These are phyloP conservation scores for Penicillium sp. DNA, from an alignment of 2,329 filamentous ascomycete species.

Conservation along the genomic window DNA sequence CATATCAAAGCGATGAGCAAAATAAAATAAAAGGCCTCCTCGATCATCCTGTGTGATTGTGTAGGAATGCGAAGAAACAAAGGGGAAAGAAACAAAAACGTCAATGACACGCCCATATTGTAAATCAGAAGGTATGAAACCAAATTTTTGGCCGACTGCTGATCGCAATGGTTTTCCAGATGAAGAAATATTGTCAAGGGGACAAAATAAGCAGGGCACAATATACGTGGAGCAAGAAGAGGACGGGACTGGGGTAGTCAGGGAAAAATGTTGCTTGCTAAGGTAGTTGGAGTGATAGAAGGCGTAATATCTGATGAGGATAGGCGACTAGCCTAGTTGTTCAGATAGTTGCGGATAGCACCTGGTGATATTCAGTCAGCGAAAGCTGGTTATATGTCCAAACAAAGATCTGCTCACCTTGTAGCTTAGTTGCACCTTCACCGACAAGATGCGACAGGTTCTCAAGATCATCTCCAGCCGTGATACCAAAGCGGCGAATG, in stretches of 20 bases:
- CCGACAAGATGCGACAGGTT: slow-evolving; percentile 80
- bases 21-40: slow-evolving; percentile 5
- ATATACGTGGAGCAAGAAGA: slow-evolving; percentile 16
- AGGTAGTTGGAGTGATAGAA: slow-evolving; percentile 16
- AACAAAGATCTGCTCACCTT: slow-evolving; percentile 53
- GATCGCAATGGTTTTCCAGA: slow-evolving; percentile 7
- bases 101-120: slow-evolving; percentile 13
- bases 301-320: slow-evolving; percentile 7
- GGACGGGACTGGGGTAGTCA: slow-evolving; percentile 7
- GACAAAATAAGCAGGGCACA: slow-evolving; percentile 2
- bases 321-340: slow-evolving; percentile 38
- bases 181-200: slow-evolving; percentile 3
- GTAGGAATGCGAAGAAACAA: slow-evolving; percentile 9
- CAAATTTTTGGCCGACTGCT: slow-evolving; percentile 10
- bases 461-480: slow-evolving; percentile 91
- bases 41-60: slow-evolving; percentile 10
- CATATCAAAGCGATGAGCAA: slow-evolving; percentile 18
- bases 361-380: slow-evolving; percentile 28
- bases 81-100: slow-evolving; percentile 1
- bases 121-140: slow-evolving; percentile 7
- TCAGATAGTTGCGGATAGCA: slow-evolving; percentile 50
- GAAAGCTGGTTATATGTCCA: neutral
- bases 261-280: slow-evolving; percentile 23
- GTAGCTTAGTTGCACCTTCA: slow-evolving; percentile 78
- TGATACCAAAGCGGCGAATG: slow-evolving; percentile 90